phyloP scores from a whole-genome alignment of 306 rosid species.

The Malus asiatica region DNA sequence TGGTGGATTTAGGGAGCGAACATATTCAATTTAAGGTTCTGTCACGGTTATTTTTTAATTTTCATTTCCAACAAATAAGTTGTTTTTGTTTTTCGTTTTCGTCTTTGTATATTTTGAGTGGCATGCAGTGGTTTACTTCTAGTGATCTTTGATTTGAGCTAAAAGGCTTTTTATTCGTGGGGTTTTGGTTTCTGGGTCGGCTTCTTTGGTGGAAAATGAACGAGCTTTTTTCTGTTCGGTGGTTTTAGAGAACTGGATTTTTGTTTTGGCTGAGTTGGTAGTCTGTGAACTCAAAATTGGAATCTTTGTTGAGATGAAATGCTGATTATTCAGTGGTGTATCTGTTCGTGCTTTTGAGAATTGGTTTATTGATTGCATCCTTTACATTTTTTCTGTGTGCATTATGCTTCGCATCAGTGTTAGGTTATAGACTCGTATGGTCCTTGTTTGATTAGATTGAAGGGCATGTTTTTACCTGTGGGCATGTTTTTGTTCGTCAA shows the following conservation, averaged over 20 bases:
- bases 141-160: constrained; percentile 41
- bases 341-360: constrained; percentile 4
- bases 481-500: too few species aligned
- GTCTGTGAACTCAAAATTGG: constrained; percentile 23
- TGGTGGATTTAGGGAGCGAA: too few species aligned
- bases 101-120: neutral
- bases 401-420: neutral
- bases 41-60: too few species aligned
- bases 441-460: too few species aligned
- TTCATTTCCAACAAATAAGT: neutral
- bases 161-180: constrained; percentile 13
- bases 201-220: constrained; percentile 12
- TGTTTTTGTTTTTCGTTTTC: neutral
- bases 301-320: constrained; percentile 32
- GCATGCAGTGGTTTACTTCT: neutral
- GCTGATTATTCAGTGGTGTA: constrained; percentile 28
- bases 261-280: constrained; percentile 18
- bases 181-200: constrained; percentile 23
- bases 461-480: too few species aligned
- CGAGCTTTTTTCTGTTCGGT: constrained; percentile 19
- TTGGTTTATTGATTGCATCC: neutral
- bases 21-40: too few species aligned
- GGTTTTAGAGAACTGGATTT: constrained; percentile 19
- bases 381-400: neutral
- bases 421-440: neutral